Conservation (phyloP, 129 eudicot genomes). For the Flaveria linearis region DNA sequence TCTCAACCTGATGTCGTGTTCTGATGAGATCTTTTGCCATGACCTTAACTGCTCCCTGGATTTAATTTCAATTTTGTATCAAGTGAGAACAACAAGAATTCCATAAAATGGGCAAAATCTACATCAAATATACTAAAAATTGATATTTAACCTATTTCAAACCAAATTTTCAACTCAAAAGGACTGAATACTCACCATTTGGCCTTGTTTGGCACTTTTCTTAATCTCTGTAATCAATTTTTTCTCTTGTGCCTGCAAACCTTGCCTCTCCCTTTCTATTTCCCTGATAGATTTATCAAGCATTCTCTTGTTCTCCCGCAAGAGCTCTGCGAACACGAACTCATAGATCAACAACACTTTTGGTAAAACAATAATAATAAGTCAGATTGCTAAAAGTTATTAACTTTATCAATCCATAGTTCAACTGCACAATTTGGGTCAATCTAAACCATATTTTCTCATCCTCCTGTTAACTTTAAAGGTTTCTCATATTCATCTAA, state of each 20-base stretch:
- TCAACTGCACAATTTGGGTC: neutral
- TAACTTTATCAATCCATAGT: neutral
- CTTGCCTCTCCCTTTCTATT: slow-evolving; percentile 91
- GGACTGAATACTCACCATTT: slow-evolving; percentile 57
- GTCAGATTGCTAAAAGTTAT: neutral
- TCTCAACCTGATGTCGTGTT: slow-evolving; percentile 87
- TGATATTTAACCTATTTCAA: neutral
- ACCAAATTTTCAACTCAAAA: neutral
- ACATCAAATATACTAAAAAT: neutral
- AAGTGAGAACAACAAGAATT: neutral
- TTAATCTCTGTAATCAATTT: slow-evolving; percentile 83
- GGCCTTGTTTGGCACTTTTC: slow-evolving; percentile 96
- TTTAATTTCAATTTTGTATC: neutral
- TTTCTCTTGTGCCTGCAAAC: slow-evolving; percentile 90
- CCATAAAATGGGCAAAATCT: neutral
- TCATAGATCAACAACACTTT: neutral
- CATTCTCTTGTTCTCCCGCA: slow-evolving; percentile 96
- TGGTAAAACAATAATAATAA: neutral
- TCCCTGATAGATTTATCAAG: slow-evolving; percentile 93
- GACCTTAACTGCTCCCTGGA: slow-evolving; percentile 90
- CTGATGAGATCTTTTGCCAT: slow-evolving; percentile 98
- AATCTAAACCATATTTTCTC: neutral
- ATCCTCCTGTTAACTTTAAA: neutral
- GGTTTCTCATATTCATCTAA: neutral
- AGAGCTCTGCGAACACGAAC: slow-evolving; percentile 54